Conservation (phyloP, 768 basidiomycete species). For the Suillus placidus region DNA sequence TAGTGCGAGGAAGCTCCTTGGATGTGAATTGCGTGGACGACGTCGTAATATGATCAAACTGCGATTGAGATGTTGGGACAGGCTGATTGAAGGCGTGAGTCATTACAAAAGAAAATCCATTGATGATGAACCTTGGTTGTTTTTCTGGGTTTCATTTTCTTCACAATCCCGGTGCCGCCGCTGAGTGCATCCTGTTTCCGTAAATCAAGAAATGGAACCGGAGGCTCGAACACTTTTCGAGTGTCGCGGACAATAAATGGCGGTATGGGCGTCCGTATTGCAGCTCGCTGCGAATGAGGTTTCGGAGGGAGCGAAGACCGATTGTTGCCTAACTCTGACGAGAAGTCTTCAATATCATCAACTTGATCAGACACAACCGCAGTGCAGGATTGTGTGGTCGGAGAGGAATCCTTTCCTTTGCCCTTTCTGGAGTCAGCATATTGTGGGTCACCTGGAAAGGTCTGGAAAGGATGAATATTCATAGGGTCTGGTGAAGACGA, state of each 20-base stretch:
- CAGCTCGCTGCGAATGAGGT: conserved; percentile 6
- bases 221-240: conserved; percentile 16
- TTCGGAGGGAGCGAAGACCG: neutral
- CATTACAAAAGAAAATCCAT: neutral
- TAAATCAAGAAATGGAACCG: conserved; percentile 12
- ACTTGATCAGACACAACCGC: conserved; percentile 10
- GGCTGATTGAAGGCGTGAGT: conserved; percentile 2
- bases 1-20: conserved; percentile 1
- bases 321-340: conserved; percentile 25
- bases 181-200: neutral
- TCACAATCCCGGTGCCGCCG: conserved; percentile 1
- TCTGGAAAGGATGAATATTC: conserved; percentile 26
- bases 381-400: neutral
- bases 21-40: conserved; percentile 30
- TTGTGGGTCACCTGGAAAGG: conserved; percentile 17
- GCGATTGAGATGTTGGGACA: neutral
- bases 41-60: conserved; percentile 27
- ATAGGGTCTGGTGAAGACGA: conserved; percentile 30
- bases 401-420: conserved; percentile 16
- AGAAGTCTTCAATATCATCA: conserved; percentile 14
- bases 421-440: conserved; percentile 20
- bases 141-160: conserved; percentile 29
- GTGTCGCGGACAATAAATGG: conserved; percentile 16
- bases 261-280: conserved; percentile 10
- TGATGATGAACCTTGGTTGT: conserved; percentile 22